Percentiles rank a stretch among this genome's conserved stretches.
Evolutionary conservation across 2,329 filamentous ascomycete genomes (phyloP).

Genomic region (Clarireedia hainanense): DNA sequence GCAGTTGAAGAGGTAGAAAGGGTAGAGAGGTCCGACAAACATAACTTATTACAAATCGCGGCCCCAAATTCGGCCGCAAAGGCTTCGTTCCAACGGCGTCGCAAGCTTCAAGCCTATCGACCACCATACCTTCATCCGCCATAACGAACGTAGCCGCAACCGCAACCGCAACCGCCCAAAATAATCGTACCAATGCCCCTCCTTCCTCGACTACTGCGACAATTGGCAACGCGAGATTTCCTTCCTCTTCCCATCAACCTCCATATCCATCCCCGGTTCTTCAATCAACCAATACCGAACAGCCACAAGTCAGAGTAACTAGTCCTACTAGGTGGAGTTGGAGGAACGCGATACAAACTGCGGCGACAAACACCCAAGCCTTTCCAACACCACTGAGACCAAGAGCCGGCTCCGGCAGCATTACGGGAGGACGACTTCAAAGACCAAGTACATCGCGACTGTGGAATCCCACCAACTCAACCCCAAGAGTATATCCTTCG

Average conservation of each 20-base stretch:
- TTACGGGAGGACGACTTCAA: slow-evolving; percentile 15
- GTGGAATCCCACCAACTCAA: slow-evolving; percentile 55
- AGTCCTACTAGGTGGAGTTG: slow-evolving; percentile 36
- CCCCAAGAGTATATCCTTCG: slow-evolving; percentile 35
- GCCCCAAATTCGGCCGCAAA: slow-evolving; percentile 13
- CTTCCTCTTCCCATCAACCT: slow-evolving; percentile 26
- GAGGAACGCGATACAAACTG: slow-evolving; percentile 25
- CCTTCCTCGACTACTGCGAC: slow-evolving; percentile 16
- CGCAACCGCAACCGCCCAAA: not conserved
- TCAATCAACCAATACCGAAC: slow-evolving; percentile 10
- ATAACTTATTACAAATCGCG: slow-evolving; percentile 2
- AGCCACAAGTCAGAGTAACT: slow-evolving; percentile 32
- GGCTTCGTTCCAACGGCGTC: slow-evolving; percentile 26
- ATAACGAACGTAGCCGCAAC: slow-evolving; percentile 9
- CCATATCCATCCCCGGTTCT: slow-evolving; percentile 20
- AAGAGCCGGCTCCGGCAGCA: slow-evolving; percentile 21
- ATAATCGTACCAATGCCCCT: slow-evolving; percentile 8
- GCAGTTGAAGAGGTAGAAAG: not conserved
- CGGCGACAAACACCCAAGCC: slow-evolving; percentile 7
- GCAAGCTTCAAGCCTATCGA: slow-evolving; percentile 18
- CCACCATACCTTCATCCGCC: slow-evolving; percentile 15
- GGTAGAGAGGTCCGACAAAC: not conserved
- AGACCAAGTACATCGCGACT: slow-evolving; percentile 35
- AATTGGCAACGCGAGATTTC: slow-evolving; percentile 21
- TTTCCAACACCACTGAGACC: slow-evolving; percentile 22